Evolutionary conservation across 176 grass and related monocot genomes (phyloP), one percentile per base, ranked within the genome.

Genomic region (Oryza brachyantha): DNA sequence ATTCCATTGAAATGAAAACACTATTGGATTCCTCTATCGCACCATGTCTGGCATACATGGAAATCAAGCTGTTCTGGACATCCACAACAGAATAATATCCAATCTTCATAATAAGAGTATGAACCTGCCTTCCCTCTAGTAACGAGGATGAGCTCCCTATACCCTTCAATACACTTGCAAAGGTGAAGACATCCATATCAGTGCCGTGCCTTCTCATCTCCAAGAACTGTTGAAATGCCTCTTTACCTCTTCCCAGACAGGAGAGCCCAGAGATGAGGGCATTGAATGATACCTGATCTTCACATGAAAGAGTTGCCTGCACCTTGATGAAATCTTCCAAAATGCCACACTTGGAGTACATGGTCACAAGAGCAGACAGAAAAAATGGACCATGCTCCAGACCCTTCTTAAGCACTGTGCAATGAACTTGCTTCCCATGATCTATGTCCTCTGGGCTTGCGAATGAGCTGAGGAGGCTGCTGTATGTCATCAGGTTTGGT

Each of bases 31-130:
- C 48, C n/a, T 41, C 60, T 75, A 84, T 88, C 27, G 63, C 50
- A 8, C 86, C 86, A 25, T 69, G 40, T 61, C 76, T 88, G 27
- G 68, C 80, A 1, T 88, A 83, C 86, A 88, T 79, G 43, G 80
- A 82, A 40, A 72, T 72, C 39, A 68, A 52, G 2, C 52, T 38
- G 1, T 72, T 88, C 75, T 79, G 86, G 52, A 88, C 66, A 60
- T 52, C 42, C 11, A 77, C 19, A 5, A 71, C 16, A 7, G 57
- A 39, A 19, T 10, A 73, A 57, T 82, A 39, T 19, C 79, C 79
- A 39, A 16, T 72, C 60, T 87, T 82, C 29, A 81, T 37, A 76
- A 77, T 71, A 13, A 87, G 78, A 71, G 78, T 38, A 76, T 82
- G 79, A 13, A 77, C 67, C 42, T 87, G 85, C 26, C 45, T 87